Percentiles rank a stretch among this genome's conserved stretches.
These are phyloP conservation scores for Halophytophthora batemanensis DNA, from an alignment of 352 stramenopile genomes.

Conservation along the genomic window DNA sequence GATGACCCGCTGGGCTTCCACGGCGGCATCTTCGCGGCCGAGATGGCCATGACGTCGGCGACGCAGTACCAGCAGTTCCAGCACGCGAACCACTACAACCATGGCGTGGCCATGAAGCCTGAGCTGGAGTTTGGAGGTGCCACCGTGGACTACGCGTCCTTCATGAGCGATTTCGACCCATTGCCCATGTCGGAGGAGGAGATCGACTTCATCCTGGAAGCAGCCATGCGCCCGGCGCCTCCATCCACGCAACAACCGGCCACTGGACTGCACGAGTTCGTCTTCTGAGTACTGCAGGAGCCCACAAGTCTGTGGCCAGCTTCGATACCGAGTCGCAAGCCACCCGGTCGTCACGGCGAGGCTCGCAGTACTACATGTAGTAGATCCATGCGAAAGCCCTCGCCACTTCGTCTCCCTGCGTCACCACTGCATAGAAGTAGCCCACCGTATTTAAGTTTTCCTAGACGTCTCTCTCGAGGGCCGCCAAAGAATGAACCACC, in stretches of 20 bases:
- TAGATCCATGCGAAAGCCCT: too few species aligned
- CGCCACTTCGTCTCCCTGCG: too few species aligned
- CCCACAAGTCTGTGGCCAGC: too few species aligned
- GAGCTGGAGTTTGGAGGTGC: slow-evolving; percentile 9
- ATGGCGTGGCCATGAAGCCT: slow-evolving; percentile 2
- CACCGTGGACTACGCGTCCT: slow-evolving; percentile 15
- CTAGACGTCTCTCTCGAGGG: too few species aligned
- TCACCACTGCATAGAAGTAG: too few species aligned
- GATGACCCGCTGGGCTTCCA: slow-evolving; percentile 31
- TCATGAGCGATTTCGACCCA: slow-evolving; percentile 30
- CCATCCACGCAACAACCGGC: slow-evolving; percentile 8
- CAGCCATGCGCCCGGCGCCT: slow-evolving; percentile 20
- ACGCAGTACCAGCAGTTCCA: slow-evolving; percentile 10
- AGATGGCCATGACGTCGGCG: slow-evolving; percentile 1
- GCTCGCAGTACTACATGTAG: too few species aligned
- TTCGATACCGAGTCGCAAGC: too few species aligned
- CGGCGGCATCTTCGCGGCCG: slow-evolving; percentile 17
- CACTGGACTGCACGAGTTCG: slow-evolving; percentile 10
- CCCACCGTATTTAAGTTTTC: too few species aligned
- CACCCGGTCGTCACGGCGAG: too few species aligned
- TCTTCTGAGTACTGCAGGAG: slow-evolving; percentile 16
- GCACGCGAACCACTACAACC: not conserved
- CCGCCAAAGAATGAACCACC: too few species aligned
- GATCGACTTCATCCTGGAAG: slow-evolving; percentile 43
- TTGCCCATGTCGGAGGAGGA: slow-evolving; percentile 40